These are phyloP conservation scores for Lasiodiplodia sp. DNA, from an alignment of 2,329 filamentous ascomycete species.

Conservation along the genomic window DNA sequence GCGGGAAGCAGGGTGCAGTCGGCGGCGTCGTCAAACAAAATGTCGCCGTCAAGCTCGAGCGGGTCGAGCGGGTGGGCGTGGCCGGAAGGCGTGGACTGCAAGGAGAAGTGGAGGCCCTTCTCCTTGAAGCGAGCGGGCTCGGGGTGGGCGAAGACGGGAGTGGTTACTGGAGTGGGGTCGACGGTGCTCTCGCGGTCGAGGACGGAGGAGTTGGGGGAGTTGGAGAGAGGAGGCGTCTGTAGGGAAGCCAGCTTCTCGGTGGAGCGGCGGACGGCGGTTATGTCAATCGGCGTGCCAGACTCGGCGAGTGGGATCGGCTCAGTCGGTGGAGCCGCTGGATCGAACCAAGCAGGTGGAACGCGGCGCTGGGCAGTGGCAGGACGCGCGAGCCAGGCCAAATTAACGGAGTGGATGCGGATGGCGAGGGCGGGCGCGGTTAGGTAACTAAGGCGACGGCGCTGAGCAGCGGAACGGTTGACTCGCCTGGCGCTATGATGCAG, in stretches of 20 bases:
- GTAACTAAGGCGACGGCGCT: conserved; percentile 10
- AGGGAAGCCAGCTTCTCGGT: conserved; percentile 30
- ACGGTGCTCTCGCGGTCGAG: conserved; percentile 32
- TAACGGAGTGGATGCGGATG: conserved; percentile 18
- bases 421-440: conserved; percentile 19
- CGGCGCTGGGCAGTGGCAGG: conserved; percentile 14
- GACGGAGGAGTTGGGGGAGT: conserved; percentile 34
- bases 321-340: conserved; percentile 30
- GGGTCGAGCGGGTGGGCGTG: conserved; percentile 41
- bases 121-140: conserved; percentile 52
- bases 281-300: conserved; percentile 29
- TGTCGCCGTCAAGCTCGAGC: conserved; percentile 42
- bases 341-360: conserved; percentile 30
- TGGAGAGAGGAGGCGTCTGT: conserved; percentile 33
- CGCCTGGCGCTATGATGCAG: conserved; percentile 17
- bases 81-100: conserved; percentile 50
- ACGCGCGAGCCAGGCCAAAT: conserved; percentile 21
- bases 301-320: conserved; percentile 28
- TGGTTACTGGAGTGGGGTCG: conserved; percentile 31
- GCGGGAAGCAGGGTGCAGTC: conserved; percentile 51
- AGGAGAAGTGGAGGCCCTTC: conserved; percentile 51
- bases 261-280: conserved; percentile 26
- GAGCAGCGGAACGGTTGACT: conserved; percentile 16
- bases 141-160: conserved; percentile 33
- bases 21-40: conserved; percentile 51